phyloP scores from a whole-genome alignment of 2,329 filamentous ascomycete genomes.

The Penicillium sp. region DNA sequence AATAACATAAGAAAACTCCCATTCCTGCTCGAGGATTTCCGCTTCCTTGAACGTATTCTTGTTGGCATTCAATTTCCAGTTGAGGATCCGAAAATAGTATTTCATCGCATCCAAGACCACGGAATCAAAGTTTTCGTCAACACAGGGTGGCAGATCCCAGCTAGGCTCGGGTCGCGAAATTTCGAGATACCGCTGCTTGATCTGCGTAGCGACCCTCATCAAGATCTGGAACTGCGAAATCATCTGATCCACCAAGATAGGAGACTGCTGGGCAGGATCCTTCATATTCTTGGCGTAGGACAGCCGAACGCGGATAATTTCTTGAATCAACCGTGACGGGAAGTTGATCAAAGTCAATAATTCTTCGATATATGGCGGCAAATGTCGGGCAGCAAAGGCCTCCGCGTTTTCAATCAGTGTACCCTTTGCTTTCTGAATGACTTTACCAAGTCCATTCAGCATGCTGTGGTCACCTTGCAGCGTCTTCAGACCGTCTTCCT shows the following conservation, averaged over 20 bases:
- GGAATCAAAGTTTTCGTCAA: conserved; percentile 93
- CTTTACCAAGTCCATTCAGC: conserved; percentile 76
- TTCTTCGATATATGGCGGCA: conserved; percentile 96
- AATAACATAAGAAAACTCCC: conserved; percentile 95
- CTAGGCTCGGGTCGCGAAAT: conserved; percentile 86
- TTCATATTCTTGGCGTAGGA: conserved; percentile 94
- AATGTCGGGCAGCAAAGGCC: conserved; percentile 81
- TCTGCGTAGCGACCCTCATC: conserved; percentile 84
- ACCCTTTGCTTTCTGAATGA: conserved; percentile 90
- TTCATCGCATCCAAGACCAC: conserved; percentile 90
- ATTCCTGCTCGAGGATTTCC: conserved; percentile 94
- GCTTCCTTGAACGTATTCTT: conserved; percentile 99
- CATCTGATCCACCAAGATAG: conserved; percentile 96
- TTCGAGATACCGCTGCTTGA: conserved; percentile 83
- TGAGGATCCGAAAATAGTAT: conserved; percentile 98
- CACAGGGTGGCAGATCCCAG: conserved; percentile 93
- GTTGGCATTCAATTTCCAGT: conserved; percentile 96
- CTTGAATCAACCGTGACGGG: conserved; percentile 90
- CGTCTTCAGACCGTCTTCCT: conserved; percentile 91
- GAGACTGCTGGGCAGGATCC: conserved; percentile 86
- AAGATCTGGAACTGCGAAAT: conserved; percentile 94
- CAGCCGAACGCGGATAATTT: conserved; percentile 89
- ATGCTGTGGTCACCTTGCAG: conserved; percentile 82
- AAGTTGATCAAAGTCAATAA: conserved; percentile 96
- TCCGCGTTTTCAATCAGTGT: conserved; percentile 85